A percentile compares a stretch with the other conserved stretches of the same genome.
phyloP scores from a whole-genome alignment of 164 flowering plant genomes.

The Stephania yunnanensis region DNA sequence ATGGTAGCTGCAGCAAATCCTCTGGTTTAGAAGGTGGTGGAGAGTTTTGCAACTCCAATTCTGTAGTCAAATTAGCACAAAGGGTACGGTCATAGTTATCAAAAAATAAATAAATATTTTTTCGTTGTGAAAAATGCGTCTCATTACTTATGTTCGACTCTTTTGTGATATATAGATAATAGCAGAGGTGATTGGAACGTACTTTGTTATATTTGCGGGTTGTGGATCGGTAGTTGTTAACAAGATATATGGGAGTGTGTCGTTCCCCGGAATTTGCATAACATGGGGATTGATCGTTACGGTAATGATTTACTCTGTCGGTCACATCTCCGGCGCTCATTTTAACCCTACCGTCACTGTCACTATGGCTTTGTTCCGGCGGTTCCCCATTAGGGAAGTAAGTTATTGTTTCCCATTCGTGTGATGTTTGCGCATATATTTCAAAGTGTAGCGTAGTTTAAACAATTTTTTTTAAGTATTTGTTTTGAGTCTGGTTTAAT shows the following conservation, averaged over 20 bases:
- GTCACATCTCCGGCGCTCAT: constrained; percentile 54
- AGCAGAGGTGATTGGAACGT: constrained; percentile 51
- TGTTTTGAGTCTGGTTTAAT: background rate
- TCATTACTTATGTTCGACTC: background rate
- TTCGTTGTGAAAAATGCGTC: no score
- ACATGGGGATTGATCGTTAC: constrained; percentile 50
- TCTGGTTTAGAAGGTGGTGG: background rate
- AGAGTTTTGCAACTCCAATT: constrained; percentile 7
- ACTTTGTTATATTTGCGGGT: constrained; percentile 46
- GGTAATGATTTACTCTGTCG: constrained; percentile 49
- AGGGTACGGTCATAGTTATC: background rate
- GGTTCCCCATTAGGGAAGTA: constrained; percentile 38
- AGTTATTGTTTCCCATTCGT: background rate
- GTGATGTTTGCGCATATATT: no score
- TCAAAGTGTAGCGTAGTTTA: background rate
- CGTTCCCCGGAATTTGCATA: constrained; percentile 47
- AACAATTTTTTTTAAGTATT: background rate
- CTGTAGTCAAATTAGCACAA: constrained; percentile 9
- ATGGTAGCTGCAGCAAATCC: background rate
- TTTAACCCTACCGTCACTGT: constrained; percentile 59
- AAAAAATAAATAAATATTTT: no score
- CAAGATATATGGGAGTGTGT: constrained; percentile 31
- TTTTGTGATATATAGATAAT: constrained; percentile 25
- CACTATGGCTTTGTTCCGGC: constrained; percentile 38
- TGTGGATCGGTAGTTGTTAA: constrained; percentile 48